Evolutionary conservation across 2,329 filamentous ascomycete species (phyloP).

Genomic region (Plectosphaerella cucumerina): DNA sequence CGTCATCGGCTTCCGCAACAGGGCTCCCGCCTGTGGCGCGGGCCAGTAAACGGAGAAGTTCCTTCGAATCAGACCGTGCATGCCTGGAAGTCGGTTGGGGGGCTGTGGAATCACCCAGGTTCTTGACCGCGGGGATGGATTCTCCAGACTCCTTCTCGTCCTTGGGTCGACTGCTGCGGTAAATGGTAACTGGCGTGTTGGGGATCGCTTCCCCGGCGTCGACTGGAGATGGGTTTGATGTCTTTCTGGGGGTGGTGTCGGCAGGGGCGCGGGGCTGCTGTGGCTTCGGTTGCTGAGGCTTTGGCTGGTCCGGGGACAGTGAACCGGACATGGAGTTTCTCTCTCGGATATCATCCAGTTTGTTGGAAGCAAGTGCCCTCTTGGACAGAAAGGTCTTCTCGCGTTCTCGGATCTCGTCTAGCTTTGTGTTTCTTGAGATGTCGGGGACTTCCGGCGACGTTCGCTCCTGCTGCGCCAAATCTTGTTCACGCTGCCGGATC

Average conservation of each 20-base stretch:
- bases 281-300: constrained; percentile 2
- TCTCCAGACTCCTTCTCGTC: background rate
- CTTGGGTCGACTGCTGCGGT: constrained; percentile 12
- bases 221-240: background rate
- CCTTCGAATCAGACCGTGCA: constrained; percentile 36
- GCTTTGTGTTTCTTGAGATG: constrained; percentile 33
- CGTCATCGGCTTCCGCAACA: constrained; percentile 21
- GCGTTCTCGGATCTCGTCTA: constrained; percentile 43
- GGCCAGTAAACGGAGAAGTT: constrained; percentile 45
- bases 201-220: constrained; percentile 27
- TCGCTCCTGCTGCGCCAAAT: constrained; percentile 15
- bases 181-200: constrained; percentile 37
- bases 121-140: constrained; percentile 6
- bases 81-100: constrained; percentile 6
- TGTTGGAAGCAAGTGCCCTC: constrained; percentile 42
- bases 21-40: constrained; percentile 43
- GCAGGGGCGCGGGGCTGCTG: too few relatives aligned
- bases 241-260: background rate
- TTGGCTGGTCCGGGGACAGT: constrained; percentile 32
- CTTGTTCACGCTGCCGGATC: constrained; percentile 36
- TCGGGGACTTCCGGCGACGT: background rate
- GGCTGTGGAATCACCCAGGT: background rate
- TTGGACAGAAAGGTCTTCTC: constrained; percentile 41
- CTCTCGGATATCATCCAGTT: constrained; percentile 49
- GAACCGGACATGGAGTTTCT: constrained; percentile 41